Base-by-base conservation (phyloP, 2,329 filamentous ascomycete genomes). In the Neofusicoccum umdonicola region DNA sequence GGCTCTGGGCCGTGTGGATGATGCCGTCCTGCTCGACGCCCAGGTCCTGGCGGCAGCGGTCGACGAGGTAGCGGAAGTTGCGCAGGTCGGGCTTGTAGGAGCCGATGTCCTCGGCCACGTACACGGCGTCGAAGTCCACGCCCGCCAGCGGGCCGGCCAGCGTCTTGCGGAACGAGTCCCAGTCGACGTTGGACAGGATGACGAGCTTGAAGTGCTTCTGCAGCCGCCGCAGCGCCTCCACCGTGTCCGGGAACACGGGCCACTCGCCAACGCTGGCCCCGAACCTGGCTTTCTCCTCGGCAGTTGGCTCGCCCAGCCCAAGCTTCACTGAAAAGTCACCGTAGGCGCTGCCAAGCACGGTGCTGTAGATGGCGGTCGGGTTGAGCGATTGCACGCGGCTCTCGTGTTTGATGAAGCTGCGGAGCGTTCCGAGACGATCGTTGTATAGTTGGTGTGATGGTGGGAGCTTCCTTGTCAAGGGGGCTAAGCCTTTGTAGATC, bases 41-140 rank as follows among this genome's bases (percentile, higher is more conserved):
- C 58, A 89, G 83, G 4, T 86, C 82, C 13, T 58, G 27, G 13
- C 27, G 39, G 15, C 42, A 27, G 15, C 54, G 54, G 13, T 75
- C 72, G 13, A 91, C 78, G 75, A 92, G 78, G n/a, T 61, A 13
- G 34, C 34, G 27, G 68, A 93, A 93, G 70, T 91, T 92, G 37
- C 73, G 73, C 42, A 77, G 73, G 66, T 85, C 78, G 0, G 90
- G 90, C 78, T 93, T 93, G 74, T 92, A 93, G 6, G 80, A 82
- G 1, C 90, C 89, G 62, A 92, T 86, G 50, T 90, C 85, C 75
- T 92, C 80, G 1, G 90, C 90, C 1, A 89, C 91, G 74, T 89
- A 86, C 19, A 90, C 80, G 12, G 83, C 82, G 69, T 90, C 88
- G 70, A 92, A 88, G 8, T 79, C 69, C 22, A 85, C 80, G 0